Base-by-base conservation (phyloP, 108 stramenopile genomes). In the Nannochloropsis salina region DNA sequence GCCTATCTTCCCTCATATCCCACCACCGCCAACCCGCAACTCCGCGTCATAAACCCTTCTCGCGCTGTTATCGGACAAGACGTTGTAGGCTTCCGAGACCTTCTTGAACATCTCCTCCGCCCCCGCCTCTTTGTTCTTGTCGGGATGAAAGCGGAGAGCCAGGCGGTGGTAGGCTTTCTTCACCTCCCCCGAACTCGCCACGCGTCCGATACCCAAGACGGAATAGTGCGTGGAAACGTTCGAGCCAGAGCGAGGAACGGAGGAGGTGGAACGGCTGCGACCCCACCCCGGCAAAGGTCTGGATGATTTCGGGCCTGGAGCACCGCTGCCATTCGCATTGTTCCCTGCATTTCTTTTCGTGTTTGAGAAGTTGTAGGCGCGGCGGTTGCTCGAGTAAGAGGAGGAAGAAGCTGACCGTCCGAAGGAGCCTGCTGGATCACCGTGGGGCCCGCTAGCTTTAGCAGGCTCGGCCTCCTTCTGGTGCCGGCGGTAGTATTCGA, bases 71-170 rank as follows among this genome's bases (percentile, higher is more conserved):
- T 51, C 47, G 10, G 47, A 51, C 47, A 51, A 51, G 12, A 51
- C 47, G 47, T 84, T 84, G 83, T 88, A 86, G 21, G 88, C 88
- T 80, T 80, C 44, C 44, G 85, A 31, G 45, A 88, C 42, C 0
- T 15, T 41, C 82, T 88, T 79, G 61, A 88, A 89, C 74, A 31
- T 44, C 40, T 83, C 87, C 47, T 80, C 86, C 42, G 90, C 90
- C 8, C 40, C 45, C 47, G 81, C 81, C 15, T 88, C 87, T 20
- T 22, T 44, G 61, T 88, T 88, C 80, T 90, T 90, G 81, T 90
- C 90, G 21, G 90, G 90, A 83, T 90, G 90, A 44, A n/a, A 44
- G 87, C 83, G 45, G 9, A 90, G 44, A 1, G 90, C 90, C 22
- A 86, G 6, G 74, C 45, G 84, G n/a, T 87, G 84, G 43, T 85